These are phyloP conservation scores for Multifurca ochricompacta DNA, from an alignment of 768 basidiomycete species.

Conservation along the genomic window DNA sequence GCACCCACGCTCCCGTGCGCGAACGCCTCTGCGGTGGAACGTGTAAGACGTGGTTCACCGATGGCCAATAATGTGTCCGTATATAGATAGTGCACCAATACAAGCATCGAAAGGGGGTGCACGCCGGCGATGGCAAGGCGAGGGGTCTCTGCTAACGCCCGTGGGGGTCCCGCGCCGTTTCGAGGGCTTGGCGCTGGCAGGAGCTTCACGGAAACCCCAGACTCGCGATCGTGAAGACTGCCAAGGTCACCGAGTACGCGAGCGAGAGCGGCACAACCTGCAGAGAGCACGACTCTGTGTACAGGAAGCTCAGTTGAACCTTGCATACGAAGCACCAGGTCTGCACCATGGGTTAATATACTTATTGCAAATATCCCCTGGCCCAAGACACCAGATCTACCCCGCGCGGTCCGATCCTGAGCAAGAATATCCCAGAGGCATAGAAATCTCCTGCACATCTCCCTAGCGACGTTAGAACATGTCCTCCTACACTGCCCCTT, in stretches of 20 bases:
- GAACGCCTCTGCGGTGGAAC: conserved; percentile 36
- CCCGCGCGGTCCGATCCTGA: conserved; percentile 7
- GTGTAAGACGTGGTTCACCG: conserved; percentile 70
- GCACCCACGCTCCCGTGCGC: conserved; percentile 35
- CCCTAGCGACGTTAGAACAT: too few relatives aligned
- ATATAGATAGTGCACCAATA: conserved; percentile 83
- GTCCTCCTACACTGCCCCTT: too few relatives aligned
- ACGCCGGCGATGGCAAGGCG: conserved; percentile 45
- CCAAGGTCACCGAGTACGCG: conserved; percentile 33
- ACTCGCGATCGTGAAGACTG: conserved; percentile 11
- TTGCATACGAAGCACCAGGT: conserved; percentile 46
- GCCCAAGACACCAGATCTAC: not conserved
- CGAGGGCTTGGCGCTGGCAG: conserved; percentile 13
- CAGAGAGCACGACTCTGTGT: conserved; percentile 59
- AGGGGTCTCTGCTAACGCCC: not conserved
- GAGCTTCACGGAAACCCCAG: conserved; percentile 29
- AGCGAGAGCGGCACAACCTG: conserved; percentile 44
- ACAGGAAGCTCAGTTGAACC: conserved; percentile 41
- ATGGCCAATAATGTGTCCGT: conserved; percentile 73
- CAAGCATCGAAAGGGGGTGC: conserved; percentile 58
- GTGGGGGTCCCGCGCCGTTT: conserved; percentile 10
- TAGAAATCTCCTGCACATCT: conserved; percentile 27
- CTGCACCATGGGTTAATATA: conserved; percentile 46
- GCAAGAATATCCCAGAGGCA: conserved; percentile 22
- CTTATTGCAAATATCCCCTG: not conserved